These are phyloP conservation scores for Podospora anserina DNA, from an alignment of 495 filamentous ascomycete genomes.

Conservation along the genomic window DNA sequence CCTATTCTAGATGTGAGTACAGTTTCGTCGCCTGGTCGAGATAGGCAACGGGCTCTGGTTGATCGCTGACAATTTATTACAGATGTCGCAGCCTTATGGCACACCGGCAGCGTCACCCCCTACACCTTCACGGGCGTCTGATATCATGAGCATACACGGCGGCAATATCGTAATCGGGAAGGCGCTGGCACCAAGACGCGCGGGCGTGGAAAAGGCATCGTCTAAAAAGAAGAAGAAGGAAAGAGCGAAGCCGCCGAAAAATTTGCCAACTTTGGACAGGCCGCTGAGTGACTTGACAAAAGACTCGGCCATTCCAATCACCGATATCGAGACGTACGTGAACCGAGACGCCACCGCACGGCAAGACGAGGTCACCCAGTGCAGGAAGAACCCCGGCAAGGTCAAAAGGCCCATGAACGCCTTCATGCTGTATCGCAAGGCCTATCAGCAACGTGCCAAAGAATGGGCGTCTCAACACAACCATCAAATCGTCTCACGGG, in stretches of 20 bases:
- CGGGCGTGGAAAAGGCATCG: conserved; percentile 36
- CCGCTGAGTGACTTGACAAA: conserved; percentile 76
- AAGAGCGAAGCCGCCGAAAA: conserved; percentile 49
- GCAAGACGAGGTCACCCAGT: conserved; percentile 60
- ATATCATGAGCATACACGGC: conserved; percentile 45
- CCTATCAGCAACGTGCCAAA: conserved; percentile 84
- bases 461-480: conserved; percentile 81
- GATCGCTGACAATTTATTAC: background rate
- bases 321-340: conserved; percentile 81
- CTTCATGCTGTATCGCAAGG: conserved; percentile 97
- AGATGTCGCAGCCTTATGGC: conserved; percentile 41
- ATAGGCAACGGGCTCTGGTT: background rate
- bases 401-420: conserved; percentile 95
- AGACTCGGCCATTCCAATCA: conserved; percentile 59
- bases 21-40: background rate
- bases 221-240: conserved; percentile 49
- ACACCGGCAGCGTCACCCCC: conserved; percentile 52
- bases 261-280: conserved; percentile 54
- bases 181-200: conserved; percentile 24
- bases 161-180: conserved; percentile 13
- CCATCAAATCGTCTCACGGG: conserved; percentile 86
- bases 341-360: conserved; percentile 65
- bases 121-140: conserved; percentile 40
- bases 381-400: conserved; percentile 68
- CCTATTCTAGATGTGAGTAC: conserved; percentile 33